Base-by-base conservation (phyloP, 176 grass and related monocot species). In the Lolium rigidum region DNA sequence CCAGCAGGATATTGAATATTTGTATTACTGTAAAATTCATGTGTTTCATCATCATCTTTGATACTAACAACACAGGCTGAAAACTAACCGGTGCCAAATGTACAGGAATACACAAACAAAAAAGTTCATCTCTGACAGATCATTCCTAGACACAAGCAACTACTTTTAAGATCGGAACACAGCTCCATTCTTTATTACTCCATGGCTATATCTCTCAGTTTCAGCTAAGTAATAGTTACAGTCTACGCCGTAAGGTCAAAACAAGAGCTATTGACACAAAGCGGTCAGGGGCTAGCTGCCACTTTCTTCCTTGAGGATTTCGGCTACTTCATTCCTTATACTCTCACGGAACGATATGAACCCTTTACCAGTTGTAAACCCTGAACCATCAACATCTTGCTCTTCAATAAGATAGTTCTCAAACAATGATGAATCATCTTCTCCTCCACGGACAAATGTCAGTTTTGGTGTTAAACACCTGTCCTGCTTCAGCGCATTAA, bases 321-420 rank as follows among this genome's bases (percentile, higher is more conserved):
- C 92, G 28, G 77, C 73, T 12, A 92, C 94, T 47, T 88, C 94
- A 76, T 73, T 84, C 35, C 88, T 82, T 9, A 94, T 85, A 51
- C 77, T 84, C 86, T 99, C 94, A 15, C 91, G 87, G 77, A 99
- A 99, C 28, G 94, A 84, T 70, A 96, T 90, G 84, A 99, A 96
- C 47, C 97, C 97, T 38, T 70, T 85, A 83, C 84, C 86, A 44
- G 78, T 85, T 26, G 84, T 50, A 86, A 91, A 75, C 65, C 76
- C 90, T 9, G 78, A 58, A 57, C 92, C 97, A 88, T 99, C 92
- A 37, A 93, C 87, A 81, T 94, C 84, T 88, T 96, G 94, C 26
- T 99, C 97, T 85, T 96, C 97, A 49, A 99, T 90, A 20, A 99
- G 92, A 91, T 90, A 99, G 71, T 80, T 93, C 73, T 99, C 94